Conservation (phyloP, 1,284 basidiomycete genomes). For the Ceratobasidium sp. region DNA sequence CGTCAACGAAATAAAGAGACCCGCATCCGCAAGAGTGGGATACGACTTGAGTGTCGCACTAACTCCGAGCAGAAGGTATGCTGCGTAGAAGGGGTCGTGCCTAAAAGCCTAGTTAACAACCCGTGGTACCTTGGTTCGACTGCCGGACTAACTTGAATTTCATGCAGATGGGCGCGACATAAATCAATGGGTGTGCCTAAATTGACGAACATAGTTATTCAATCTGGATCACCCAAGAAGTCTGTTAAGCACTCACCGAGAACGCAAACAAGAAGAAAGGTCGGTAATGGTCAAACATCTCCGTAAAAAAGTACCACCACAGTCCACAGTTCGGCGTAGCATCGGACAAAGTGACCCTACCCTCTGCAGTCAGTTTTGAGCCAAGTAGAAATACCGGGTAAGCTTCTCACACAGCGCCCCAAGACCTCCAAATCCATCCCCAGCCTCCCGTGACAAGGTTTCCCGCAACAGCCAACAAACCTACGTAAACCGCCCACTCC, state of each 20-base stretch:
- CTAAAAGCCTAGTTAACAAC: slow-evolving; percentile 58
- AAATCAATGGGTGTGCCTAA: slow-evolving; percentile 88
- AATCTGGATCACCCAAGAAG: not conserved
- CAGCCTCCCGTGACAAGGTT: slow-evolving; percentile 70
- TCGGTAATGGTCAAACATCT: slow-evolving; percentile 99
- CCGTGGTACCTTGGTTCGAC: not conserved
- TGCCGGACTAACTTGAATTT: slow-evolving; percentile 78
- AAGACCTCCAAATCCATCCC: slow-evolving; percentile 81
- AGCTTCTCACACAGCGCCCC: slow-evolving; percentile 82
- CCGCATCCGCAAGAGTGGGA: slow-evolving; percentile 89
- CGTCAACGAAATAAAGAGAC: slow-evolving; percentile 85
- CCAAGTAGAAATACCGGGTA: not conserved
- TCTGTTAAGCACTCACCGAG: slow-evolving; percentile 70
- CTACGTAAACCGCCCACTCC: slow-evolving; percentile 68
- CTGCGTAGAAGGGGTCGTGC: slow-evolving; percentile 86
- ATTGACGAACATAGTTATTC: slow-evolving; percentile 52
- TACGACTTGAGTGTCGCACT: slow-evolving; percentile 92
- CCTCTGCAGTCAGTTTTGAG: slow-evolving; percentile 1
- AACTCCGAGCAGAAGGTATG: slow-evolving; percentile 82
- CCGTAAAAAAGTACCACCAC: slow-evolving; percentile 99
- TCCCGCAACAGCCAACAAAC: slow-evolving; percentile 60
- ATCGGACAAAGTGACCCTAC: slow-evolving; percentile 80
- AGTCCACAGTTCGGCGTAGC: slow-evolving; percentile 94
- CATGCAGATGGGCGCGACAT: slow-evolving; percentile 86
- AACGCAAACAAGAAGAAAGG: slow-evolving; percentile 97